These are phyloP conservation scores for Musa beccarii DNA, from an alignment of 176 grass and related monocot genomes.

Conservation along the genomic window DNA sequence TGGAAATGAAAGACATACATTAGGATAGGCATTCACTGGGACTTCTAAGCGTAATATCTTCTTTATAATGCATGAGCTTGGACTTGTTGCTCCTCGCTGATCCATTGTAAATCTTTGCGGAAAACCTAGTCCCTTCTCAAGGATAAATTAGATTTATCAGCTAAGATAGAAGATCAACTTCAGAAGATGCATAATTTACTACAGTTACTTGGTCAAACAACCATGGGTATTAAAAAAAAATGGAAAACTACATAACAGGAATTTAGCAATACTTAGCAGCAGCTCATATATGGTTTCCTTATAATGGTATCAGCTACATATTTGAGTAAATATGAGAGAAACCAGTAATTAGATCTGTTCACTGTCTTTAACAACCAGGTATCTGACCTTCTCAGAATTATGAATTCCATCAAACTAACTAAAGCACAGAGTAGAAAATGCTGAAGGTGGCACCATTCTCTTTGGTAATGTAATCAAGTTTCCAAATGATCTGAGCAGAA, in stretches of 20 bases:
- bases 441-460: too few species aligned
- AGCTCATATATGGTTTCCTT: too few species aligned
- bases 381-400: background rate
- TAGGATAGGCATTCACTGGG: constrained; percentile 69
- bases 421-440: background rate
- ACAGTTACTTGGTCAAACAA: too few species aligned
- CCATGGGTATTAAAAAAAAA: too few species aligned
- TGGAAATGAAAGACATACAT: constrained; percentile 35
- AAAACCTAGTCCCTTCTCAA: constrained; percentile 50
- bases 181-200: background rate
- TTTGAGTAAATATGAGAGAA: background rate
- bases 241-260: too few species aligned
- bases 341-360: background rate
- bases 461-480: too few species aligned
- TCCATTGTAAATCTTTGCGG: constrained; percentile 70
- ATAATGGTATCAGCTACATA: background rate
- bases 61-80: constrained; percentile 68
- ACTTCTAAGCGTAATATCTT: constrained; percentile 89
- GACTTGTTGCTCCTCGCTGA: constrained; percentile 63
- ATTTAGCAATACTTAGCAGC: too few species aligned
- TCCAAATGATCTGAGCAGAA: too few species aligned
- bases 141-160: background rate
- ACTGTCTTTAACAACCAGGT: too few species aligned
- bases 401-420: too few species aligned
- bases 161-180: background rate